Evolutionary conservation across 2,329 filamentous ascomycete species (phyloP).

Genomic region (Elsinoe batatas): DNA sequence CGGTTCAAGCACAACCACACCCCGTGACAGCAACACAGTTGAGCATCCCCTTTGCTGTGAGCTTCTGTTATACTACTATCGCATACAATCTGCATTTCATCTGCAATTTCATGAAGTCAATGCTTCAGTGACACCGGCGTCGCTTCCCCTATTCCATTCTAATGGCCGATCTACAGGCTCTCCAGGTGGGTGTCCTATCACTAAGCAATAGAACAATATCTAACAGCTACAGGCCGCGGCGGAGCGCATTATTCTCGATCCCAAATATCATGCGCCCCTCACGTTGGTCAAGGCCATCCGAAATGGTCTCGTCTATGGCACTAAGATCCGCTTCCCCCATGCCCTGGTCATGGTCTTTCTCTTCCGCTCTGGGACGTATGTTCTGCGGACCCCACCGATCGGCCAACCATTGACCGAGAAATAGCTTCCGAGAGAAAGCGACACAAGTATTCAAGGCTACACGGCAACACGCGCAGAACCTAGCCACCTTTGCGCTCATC

Average conservation of each 20-base stretch:
- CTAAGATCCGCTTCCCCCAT: slow-evolving; percentile 96
- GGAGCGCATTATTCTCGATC: slow-evolving; percentile 71
- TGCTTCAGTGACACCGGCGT: background rate
- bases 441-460: slow-evolving; percentile 75
- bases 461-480: slow-evolving; percentile 78
- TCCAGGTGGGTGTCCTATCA: background rate
- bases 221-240: slow-evolving; percentile 48
- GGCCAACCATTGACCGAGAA: too few species aligned
- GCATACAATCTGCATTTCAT: background rate
- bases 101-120: background rate
- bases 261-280: slow-evolving; percentile 73
- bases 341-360: slow-evolving; percentile 97
- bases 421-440: slow-evolving; percentile 61
- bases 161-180: slow-evolving; percentile 13
- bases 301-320: slow-evolving; percentile 93
- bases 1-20: background rate
- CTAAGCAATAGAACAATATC: background rate
- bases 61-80: background rate
- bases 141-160: background rate
- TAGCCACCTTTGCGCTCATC: slow-evolving; percentile 80
- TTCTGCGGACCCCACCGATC: background rate
- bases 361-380: slow-evolving; percentile 67
- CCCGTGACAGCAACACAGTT: background rate
- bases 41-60: background rate
- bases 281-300: slow-evolving; percentile 84